Conservation (phyloP, 352 stramenopile genomes). For the Phytophthora parvispora region DNA sequence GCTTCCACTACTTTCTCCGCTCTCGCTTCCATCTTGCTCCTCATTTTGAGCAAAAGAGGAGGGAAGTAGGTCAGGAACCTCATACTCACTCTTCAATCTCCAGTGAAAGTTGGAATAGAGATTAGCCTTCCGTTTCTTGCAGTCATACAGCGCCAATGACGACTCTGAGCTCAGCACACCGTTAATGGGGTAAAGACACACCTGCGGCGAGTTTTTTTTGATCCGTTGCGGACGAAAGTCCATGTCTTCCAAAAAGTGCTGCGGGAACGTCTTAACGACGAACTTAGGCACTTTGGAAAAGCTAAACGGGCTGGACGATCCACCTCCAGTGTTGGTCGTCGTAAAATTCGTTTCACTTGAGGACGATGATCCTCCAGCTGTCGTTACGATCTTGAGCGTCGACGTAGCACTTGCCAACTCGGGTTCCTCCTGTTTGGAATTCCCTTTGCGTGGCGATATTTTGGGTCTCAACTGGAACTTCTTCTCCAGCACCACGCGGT, state of each 20-base stretch:
- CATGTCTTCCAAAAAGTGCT: slow-evolving; percentile 88
- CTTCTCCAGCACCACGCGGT: slow-evolving; percentile 88
- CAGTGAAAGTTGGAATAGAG: slow-evolving; percentile 89
- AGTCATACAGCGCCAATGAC: slow-evolving; percentile 79
- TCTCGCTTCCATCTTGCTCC: slow-evolving; percentile 11
- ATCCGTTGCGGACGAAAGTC: slow-evolving; percentile 89
- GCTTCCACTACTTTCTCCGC: slow-evolving; percentile 6
- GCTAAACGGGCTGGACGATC: slow-evolving; percentile 23
- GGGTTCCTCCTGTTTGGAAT: slow-evolving; percentile 20
- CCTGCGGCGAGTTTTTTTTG: slow-evolving; percentile 76
- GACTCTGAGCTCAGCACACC: slow-evolving; percentile 74
- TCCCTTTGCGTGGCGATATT: slow-evolving; percentile 19
- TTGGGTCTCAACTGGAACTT: slow-evolving; percentile 58
- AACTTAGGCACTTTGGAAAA: slow-evolving; percentile 43
- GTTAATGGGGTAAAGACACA: slow-evolving; percentile 84
- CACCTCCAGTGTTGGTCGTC: slow-evolving; percentile 23
- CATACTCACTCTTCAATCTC: slow-evolving; percentile 74
- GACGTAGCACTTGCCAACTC: background rate
- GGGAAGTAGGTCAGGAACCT: slow-evolving; percentile 63
- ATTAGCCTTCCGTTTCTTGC: slow-evolving; percentile 50
- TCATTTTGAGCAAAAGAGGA: slow-evolving; percentile 5
- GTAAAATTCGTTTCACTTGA: slow-evolving; percentile 49
- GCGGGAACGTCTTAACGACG: slow-evolving; percentile 86
- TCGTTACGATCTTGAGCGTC: slow-evolving; percentile 36
- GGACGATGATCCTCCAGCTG: slow-evolving; percentile 22